Evolutionary conservation across 345 rosid genomes (phyloP), one percentile per base, ranked within the genome.

Genomic region (Cardamine occulta): DNA sequence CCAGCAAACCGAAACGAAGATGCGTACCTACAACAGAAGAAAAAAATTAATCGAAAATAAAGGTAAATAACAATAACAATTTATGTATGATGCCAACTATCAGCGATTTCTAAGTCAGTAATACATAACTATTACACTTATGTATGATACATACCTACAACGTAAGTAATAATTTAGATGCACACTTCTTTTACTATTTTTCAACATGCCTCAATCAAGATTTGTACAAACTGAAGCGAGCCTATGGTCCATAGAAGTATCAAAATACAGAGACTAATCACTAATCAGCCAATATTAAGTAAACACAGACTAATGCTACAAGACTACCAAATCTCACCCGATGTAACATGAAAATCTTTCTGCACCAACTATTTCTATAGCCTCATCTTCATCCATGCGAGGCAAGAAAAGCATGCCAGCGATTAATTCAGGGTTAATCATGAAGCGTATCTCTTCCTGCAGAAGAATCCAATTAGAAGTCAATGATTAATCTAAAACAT

Each of bases 371-470:
- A 92, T 81, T 79, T 89, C 96, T 77, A 95, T 84, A 34, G 99
- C 91, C 74, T 92, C 97, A 66, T 90, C 92, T 59, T 92, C 89
- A 48, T 80, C 92, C 96, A 95, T 89, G 53, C 89, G 81, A 73
- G 99, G 92, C 84, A 90, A 81, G 88, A 92, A 92, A 79, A 92
- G 86, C 97, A 95, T 88, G 79, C 99, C 87, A 12, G 88, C 93
- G 68, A 95, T 88, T 77, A 95, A 82, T 73, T 95, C 97, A 37
- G 97, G 99, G 85, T 84, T 88, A 80, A 90, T 86, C 97, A 95
- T 87, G 87, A 95, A 95, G 65, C 90, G 97, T 68, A 95, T 90
- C 83, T 95, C 99, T 85, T 95, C 99, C 99, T 92, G 79, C 73
- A 80, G 15, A 59, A 75, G 44, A 47, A 47, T 24, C 62, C 44